phyloP scores from a whole-genome alignment of 768 basidiomycete species.

The Hypholoma sublateritium region DNA sequence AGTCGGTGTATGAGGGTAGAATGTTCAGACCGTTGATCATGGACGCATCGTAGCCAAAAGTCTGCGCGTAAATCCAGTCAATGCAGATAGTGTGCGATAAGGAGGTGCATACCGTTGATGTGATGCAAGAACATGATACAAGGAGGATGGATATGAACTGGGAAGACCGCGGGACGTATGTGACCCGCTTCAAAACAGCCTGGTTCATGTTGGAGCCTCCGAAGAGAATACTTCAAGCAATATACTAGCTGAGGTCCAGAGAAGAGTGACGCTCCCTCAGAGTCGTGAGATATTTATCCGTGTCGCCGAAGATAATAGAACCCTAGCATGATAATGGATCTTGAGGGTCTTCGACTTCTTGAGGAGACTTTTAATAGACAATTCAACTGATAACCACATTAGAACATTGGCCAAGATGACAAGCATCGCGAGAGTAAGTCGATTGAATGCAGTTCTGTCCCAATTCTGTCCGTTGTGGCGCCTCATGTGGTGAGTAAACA shows the following conservation, averaged over 20 bases:
- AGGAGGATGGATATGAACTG: slow-evolving; percentile 13
- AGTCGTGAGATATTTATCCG: slow-evolving; percentile 2
- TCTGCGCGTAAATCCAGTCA: slow-evolving; percentile 1
- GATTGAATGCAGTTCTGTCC: neutral
- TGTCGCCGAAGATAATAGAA: neutral
- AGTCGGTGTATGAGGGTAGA: slow-evolving; percentile 14
- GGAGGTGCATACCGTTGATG: slow-evolving; percentile 11
- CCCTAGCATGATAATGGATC: neutral
- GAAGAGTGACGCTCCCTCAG: neutral
- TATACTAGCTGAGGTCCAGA: neutral
- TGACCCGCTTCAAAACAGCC: slow-evolving; percentile 4
- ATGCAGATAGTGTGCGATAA: neutral
- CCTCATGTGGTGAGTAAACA: no score
- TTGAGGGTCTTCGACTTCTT: neutral
- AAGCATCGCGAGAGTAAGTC: neutral
- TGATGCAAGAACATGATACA: slow-evolving; percentile 16
- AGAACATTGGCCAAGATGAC: neutral
- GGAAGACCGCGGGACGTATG: slow-evolving; percentile 12
- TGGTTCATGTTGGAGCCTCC: slow-evolving; percentile 8
- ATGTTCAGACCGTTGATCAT: slow-evolving; percentile 19
- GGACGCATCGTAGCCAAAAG: slow-evolving; percentile 18
- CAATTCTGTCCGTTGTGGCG: no score
- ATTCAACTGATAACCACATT: neutral
- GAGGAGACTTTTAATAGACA: neutral
- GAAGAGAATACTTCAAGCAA: neutral